phyloP scores from a whole-genome alignment of 208 protist genomes.

The Sergeia podlipaevii region DNA sequence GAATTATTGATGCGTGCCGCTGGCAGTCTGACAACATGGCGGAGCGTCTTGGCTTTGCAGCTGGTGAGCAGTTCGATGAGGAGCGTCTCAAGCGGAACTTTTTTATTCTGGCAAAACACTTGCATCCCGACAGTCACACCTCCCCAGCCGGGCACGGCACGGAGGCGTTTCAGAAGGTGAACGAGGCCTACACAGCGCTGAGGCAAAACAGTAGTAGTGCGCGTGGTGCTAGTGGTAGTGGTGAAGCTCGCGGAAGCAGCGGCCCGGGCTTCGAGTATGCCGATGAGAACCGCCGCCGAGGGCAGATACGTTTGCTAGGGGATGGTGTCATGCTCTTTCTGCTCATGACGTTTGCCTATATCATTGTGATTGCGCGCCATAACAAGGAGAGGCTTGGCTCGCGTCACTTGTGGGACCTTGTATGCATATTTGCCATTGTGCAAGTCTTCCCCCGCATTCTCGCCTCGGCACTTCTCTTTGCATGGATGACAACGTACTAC shows the following conservation, averaged over 20 bases:
- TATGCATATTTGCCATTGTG: conserved; percentile 68
- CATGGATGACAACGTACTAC: conserved; percentile 46
- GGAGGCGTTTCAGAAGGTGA: conserved; percentile 64
- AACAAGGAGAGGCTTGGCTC: conserved; percentile 51
- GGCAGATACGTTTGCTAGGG: conserved; percentile 61
- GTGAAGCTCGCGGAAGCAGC: background rate
- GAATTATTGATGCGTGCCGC: conserved; percentile 28
- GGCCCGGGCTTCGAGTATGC: conserved; percentile 30
- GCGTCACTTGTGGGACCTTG: conserved; percentile 40
- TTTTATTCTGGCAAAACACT: conserved; percentile 68
- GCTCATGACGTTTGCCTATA: conserved; percentile 51
- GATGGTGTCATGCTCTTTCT: conserved; percentile 62
- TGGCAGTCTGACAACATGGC: conserved; percentile 40
- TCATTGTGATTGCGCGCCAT: conserved; percentile 48
- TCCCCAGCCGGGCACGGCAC: conserved; percentile 15
- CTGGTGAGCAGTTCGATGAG: conserved; percentile 24
- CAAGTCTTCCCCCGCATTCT: conserved; percentile 71
- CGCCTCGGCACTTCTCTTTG: conserved; percentile 66
- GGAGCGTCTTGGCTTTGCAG: conserved; percentile 62
- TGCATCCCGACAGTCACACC: conserved; percentile 59
- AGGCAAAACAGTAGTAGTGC: conserved; percentile 15
- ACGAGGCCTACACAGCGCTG: conserved; percentile 68
- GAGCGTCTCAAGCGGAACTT: conserved; percentile 57
- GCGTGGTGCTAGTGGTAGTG: background rate
- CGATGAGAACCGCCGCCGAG: conserved; percentile 45